Evolutionary conservation across 2,329 filamentous ascomycete genomes (phyloP).

Genomic region (Colletotrichum cereale): DNA sequence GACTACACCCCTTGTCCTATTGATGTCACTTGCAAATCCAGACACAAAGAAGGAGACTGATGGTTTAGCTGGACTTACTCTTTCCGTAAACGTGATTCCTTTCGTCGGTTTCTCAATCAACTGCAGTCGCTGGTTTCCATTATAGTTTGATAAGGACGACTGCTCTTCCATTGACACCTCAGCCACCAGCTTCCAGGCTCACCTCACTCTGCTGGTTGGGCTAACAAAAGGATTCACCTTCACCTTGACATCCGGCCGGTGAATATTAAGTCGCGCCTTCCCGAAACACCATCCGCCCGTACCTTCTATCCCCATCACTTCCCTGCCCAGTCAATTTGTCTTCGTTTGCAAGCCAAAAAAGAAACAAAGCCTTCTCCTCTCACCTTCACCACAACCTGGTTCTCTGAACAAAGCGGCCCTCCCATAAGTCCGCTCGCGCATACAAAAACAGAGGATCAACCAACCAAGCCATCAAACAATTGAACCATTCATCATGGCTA

Average conservation of each 20-base stretch:
- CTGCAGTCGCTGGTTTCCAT: fast-evolving
- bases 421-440: neutral
- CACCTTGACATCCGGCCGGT: neutral
- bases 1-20: too few species aligned
- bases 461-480: neutral
- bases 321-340: too few species aligned
- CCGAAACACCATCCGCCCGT: neutral
- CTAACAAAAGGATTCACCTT: neutral
- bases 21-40: too few species aligned
- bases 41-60: too few species aligned
- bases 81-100: neutral
- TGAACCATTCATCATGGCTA: neutral
- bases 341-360: neutral
- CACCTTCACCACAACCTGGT: neutral
- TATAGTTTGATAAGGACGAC: fast-evolving
- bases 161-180: too few species aligned
- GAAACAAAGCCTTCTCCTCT: neutral
- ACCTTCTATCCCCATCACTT: neutral
- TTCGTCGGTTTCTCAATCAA: neutral
- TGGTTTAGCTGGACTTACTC: neutral
- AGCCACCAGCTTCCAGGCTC: too few species aligned
- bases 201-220: neutral
- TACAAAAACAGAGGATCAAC: neutral
- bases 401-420: neutral
- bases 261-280: neutral